Percentiles rank a stretch among this genome's conserved stretches.
Conservation (phyloP, 106 monocot species). For the Ottelia alismoides region DNA sequence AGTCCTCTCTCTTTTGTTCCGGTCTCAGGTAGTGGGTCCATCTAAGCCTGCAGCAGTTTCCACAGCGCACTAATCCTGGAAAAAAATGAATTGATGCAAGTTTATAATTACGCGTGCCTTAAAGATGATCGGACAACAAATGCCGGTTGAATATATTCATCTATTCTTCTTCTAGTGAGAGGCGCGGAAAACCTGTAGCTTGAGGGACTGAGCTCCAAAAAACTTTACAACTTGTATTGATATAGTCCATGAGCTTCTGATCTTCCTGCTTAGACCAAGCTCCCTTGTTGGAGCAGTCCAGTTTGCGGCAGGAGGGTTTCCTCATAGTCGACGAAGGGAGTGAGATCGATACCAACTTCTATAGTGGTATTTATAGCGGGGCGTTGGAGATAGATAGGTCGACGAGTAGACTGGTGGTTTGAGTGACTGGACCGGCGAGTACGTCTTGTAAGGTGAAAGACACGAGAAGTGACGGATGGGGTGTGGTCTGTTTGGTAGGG, state of each 20-base stretch:
- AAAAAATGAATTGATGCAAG: not conserved
- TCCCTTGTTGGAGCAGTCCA: conserved; percentile 3
- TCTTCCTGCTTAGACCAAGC: conserved; percentile 11
- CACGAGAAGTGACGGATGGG: no score
- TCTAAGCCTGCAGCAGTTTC: conserved; percentile 3
- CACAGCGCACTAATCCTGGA: not conserved
- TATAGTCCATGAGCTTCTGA: conserved; percentile 7
- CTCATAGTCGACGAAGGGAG: no score
- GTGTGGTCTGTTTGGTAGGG: no score
- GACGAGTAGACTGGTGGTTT: no score
- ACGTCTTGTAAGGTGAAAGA: no score
- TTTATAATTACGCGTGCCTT: no score
- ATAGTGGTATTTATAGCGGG: no score
- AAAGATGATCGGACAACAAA: not conserved
- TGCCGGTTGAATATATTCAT: not conserved
- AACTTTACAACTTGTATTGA: conserved; percentile 2
- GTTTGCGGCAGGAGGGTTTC: not conserved
- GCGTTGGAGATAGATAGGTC: no score
- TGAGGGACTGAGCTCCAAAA: conserved; percentile 5
- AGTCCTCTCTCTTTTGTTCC: conserved; percentile 2
- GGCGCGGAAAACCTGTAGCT: conserved; percentile 5
- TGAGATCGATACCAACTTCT: no score
- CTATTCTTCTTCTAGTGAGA: no score
- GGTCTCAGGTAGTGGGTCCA: conserved; percentile 11
- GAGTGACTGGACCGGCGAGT: no score